Evolutionary conservation across 2,329 filamentous ascomycete genomes (phyloP).

Genomic region (Exophiala spinifera): DNA sequence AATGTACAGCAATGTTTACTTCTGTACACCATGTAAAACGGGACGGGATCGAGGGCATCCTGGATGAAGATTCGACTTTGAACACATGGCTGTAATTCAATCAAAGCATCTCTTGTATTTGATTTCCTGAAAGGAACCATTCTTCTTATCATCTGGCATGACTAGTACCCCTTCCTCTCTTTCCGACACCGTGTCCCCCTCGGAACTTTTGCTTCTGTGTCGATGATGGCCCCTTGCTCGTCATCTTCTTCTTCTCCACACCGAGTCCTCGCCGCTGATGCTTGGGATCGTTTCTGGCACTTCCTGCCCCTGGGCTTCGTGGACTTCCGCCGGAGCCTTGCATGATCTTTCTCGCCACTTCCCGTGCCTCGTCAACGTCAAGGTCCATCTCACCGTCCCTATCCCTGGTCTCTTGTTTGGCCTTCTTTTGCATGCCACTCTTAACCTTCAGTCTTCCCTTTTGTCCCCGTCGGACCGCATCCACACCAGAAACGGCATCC

Average conservation of each 20-base stretch:
- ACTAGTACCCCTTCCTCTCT: slow-evolving; percentile 3
- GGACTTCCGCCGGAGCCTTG: slow-evolving; percentile 13
- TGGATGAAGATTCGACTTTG: no score
- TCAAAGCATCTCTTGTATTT: no score
- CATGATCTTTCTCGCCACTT: slow-evolving; percentile 26
- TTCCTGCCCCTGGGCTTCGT: neutral
- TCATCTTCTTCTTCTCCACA: no score
- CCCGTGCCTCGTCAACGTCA: slow-evolving; percentile 49
- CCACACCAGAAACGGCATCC: slow-evolving; percentile 58
- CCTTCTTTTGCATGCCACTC: slow-evolving; percentile 39
- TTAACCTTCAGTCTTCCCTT: slow-evolving; percentile 61
- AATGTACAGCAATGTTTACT: no score
- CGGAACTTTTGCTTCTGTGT: slow-evolving; percentile 16
- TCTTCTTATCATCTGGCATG: no score
- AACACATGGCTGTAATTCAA: no score
- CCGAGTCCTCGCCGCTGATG: slow-evolving; percentile 25
- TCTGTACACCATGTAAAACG: no score
- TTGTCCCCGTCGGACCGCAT: slow-evolving; percentile 57
- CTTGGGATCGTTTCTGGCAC: neutral
- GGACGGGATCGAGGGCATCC: no score
- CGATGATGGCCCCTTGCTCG: slow-evolving; percentile 6
- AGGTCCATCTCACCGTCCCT: slow-evolving; percentile 42
- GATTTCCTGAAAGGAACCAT: no score
- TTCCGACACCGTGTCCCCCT: slow-evolving; percentile 19
- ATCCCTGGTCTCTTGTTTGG: slow-evolving; percentile 30